Evolutionary conservation across 768 basidiomycete genomes (phyloP), one percentile per base, ranked within the genome.

Genomic region (Collybiopsis confluens): DNA sequence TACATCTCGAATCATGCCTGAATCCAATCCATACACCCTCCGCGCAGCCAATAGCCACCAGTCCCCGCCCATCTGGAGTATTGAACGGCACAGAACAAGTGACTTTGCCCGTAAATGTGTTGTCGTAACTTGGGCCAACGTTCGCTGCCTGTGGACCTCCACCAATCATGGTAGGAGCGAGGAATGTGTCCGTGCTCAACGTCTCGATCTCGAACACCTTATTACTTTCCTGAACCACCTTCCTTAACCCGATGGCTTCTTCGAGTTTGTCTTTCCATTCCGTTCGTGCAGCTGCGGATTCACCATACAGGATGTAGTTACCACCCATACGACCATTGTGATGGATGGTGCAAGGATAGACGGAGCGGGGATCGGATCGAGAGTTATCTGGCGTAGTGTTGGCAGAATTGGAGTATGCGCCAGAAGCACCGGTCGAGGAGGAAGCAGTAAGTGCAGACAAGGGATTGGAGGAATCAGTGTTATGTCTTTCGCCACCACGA

Each of bases 11-110:
- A n/a, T 45, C 45, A 8, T 45, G 45, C 20, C 45, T 21, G 45
- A 94, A 88, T 0, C 96, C 96, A 62, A 98, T 96, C 91, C 93
- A 99, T 5, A 98, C 92, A 37, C 96, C 96, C 64, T 97, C 93
- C 0, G 88, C 87, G 67, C 94, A 97, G 7, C 95, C 96, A 59
- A 98, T 85, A 0, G 95, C 92, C 35, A 98, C 89, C 13, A 99
- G 77, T 11, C 83, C 83, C 21, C 92, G 83, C 4, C 88, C 86
- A 64, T 97, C 93, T 4, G 85, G 74, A 6, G 92, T 95, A 33
- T 13, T 33, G 13, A 33, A 33, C 13, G 30, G 30, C 5, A 33
- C 30, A 6, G 30, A 33, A 33, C 30, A 33, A 6, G 30, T 33
- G 13, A 33, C 30, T 33, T 33, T 33, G 5, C 30, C 30, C 6